Conservation (phyloP, 495 filamentous ascomycete genomes). For the Neurospora tetrasperma region DNA sequence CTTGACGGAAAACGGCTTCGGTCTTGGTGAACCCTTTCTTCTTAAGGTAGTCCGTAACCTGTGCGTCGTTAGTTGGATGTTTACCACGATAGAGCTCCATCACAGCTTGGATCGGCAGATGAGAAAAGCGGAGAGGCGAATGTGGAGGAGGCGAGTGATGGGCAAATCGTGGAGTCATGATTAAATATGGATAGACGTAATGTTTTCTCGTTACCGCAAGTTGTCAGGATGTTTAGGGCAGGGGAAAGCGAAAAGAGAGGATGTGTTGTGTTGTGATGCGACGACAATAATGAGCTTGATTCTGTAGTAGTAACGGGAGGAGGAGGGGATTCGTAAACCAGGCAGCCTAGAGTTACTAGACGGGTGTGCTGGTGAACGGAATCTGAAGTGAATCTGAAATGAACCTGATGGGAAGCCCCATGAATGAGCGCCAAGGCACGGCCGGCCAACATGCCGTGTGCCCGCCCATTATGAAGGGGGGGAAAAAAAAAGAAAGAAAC, state of each 20-base stretch:
- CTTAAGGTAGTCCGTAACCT: constrained; percentile 93
- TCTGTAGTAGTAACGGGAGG: not conserved
- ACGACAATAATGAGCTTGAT: not conserved
- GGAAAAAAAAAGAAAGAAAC: no score
- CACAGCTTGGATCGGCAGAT: not conserved
- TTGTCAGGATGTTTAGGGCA: not conserved
- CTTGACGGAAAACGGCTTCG: constrained; percentile 84
- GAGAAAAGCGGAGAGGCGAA: not conserved
- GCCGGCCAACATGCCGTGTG: not conserved
- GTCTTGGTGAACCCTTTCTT: constrained; percentile 94
- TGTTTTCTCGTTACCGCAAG: not conserved
- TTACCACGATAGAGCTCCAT: not conserved
- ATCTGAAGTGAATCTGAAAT: not conserved
- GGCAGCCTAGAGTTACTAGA: not conserved
- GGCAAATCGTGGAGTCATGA: not conserved
- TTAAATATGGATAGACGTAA: not conserved
- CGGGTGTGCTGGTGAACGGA: not conserved
- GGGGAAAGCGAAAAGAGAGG: not conserved
- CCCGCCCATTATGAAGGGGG: not conserved
- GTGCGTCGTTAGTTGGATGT: not conserved
- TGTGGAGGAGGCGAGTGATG: not conserved
- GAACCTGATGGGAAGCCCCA: not conserved
- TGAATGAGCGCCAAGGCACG: not conserved
- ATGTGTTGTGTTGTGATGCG: not conserved
- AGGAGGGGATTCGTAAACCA: not conserved